Evolutionary conservation across 192 early-diverging fungal genomes (phyloP).

Genomic region (Backusella mclennaniae): DNA sequence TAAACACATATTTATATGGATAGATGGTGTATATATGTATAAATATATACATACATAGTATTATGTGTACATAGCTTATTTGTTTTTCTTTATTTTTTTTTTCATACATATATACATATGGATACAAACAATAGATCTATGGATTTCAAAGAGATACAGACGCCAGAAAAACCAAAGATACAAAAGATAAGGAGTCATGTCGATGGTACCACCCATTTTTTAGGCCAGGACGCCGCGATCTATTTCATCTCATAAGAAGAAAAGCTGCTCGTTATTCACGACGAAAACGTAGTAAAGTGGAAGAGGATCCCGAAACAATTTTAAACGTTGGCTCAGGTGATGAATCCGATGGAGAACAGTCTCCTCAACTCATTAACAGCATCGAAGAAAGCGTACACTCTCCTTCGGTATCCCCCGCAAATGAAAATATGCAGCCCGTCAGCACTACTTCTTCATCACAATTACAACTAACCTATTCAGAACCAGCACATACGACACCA

Average conservation of each 20-base stretch:
- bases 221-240: constrained; percentile 38
- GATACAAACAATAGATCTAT: constrained; percentile 38
- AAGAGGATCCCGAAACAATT: constrained; percentile 18
- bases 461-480: constrained; percentile 12
- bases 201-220: constrained; percentile 47
- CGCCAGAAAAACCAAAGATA: constrained; percentile 47
- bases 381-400: not conserved
- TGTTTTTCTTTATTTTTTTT: not conserved
- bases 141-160: constrained; percentile 50
- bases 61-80: not conserved
- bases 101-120: not conserved
- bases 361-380: not conserved
- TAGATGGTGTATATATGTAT: not conserved
- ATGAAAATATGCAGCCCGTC: not conserved
- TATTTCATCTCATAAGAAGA: constrained; percentile 41
- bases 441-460: constrained; percentile 8
- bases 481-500: not conserved
- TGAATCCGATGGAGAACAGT: not conserved
- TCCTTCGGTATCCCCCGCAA: constrained; percentile 3
- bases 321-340: constrained; percentile 15
- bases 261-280: constrained; percentile 31
- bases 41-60: not conserved
- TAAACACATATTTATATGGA: not conserved
- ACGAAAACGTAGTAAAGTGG: constrained; percentile 11
- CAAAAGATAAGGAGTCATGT: constrained; percentile 42